Evolutionary conservation across 768 basidiomycete species (phyloP).

Genomic region (Boletus rubescentipes): DNA sequence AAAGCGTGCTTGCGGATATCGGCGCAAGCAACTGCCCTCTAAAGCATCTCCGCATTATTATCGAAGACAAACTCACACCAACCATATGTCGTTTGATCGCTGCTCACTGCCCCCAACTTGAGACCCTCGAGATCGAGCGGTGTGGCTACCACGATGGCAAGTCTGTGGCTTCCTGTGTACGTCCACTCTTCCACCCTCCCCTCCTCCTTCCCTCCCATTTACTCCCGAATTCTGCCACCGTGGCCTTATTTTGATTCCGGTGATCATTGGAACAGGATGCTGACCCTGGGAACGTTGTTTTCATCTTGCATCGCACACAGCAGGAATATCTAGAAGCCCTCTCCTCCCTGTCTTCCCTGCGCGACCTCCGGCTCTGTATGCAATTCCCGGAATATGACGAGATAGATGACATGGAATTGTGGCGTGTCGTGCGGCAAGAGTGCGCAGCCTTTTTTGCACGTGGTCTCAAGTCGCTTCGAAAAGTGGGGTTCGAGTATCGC

Average conservation of each 20-base stretch:
- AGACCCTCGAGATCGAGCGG: conserved; percentile 35
- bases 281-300: conserved; percentile 32
- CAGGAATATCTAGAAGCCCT: conserved; percentile 37
- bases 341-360: conserved; percentile 27
- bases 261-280: conserved; percentile 25
- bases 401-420: conserved; percentile 32
- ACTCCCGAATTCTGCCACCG: conserved; percentile 11
- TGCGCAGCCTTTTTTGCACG: conserved; percentile 30
- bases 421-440: conserved; percentile 30
- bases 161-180: conserved; percentile 35
- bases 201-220: conserved; percentile 12
- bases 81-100: conserved; percentile 30
- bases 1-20: conserved; percentile 28
- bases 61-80: conserved; percentile 37
- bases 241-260: conserved; percentile 22
- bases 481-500: conserved; percentile 37
- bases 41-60: conserved; percentile 34
- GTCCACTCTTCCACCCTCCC: conserved; percentile 23
- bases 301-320: conserved; percentile 28
- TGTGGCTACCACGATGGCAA: conserved; percentile 39
- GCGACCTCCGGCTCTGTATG: conserved; percentile 35
- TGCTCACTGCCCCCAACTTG: conserved; percentile 30
- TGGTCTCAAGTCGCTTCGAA: conserved; percentile 31
- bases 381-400: conserved; percentile 37
- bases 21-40: conserved; percentile 33